These are phyloP conservation scores for Fraxinus cuspidata DNA, from an alignment of 257 asterid species.

Conservation along the genomic window DNA sequence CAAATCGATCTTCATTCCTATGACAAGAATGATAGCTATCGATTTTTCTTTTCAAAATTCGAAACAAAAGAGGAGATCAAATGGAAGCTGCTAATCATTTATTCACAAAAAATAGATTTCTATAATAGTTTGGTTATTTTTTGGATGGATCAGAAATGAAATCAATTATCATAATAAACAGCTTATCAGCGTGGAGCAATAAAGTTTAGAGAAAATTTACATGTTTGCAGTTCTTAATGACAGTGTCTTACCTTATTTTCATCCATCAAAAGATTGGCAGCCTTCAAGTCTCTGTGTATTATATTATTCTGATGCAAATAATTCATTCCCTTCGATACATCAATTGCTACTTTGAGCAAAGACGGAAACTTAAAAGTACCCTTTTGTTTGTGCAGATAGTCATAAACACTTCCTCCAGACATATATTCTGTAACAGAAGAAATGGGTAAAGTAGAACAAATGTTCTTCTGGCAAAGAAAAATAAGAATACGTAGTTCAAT, in stretches of 20 bases:
- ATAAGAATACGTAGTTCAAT: neutral
- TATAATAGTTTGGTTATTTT: neutral
- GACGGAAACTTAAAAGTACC: slow-evolving; percentile 88
- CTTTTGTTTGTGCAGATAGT: slow-evolving; percentile 90
- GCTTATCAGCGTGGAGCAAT: neutral
- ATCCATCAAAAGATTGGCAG: slow-evolving; percentile 96
- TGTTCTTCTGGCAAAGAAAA: slow-evolving; percentile 12
- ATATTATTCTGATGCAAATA: slow-evolving; percentile 98
- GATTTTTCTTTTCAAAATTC: neutral
- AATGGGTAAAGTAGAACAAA: slow-evolving; percentile 21
- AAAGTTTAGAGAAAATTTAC: slow-evolving; percentile 4
- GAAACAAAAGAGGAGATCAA: neutral
- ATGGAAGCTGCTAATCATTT: slow-evolving; percentile 17
- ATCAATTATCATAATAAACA: neutral
- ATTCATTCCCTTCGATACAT: slow-evolving; percentile 95
- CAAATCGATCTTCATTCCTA: neutral
- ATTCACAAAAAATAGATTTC: neutral
- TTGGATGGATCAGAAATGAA: slow-evolving; percentile 17
- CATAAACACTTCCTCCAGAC: slow-evolving; percentile 98
- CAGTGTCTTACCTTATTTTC: slow-evolving; percentile 75
- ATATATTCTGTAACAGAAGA: slow-evolving; percentile 66
- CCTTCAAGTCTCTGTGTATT: slow-evolving; percentile 95
- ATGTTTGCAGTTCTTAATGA: slow-evolving; percentile 9
- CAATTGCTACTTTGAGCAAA: slow-evolving; percentile 88
- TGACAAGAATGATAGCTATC: slow-evolving; percentile 8